A percentile compares a stretch with the other conserved stretches of the same genome.
Evolutionary conservation across 2,329 filamentous ascomycete genomes (phyloP).

Genomic region (Helotiales sp.): DNA sequence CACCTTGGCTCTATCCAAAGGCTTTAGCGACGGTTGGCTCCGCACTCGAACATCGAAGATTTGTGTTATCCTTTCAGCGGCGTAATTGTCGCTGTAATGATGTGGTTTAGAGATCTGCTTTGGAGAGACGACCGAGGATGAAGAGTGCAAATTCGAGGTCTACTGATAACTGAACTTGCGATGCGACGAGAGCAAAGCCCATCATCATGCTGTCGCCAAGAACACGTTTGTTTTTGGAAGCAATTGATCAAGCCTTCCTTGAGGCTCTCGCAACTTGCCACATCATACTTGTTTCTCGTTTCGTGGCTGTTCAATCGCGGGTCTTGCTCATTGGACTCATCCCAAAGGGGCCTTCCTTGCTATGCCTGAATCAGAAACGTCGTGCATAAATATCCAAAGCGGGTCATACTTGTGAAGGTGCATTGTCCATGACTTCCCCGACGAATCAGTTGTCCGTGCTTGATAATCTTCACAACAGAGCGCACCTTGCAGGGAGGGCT

Average conservation of each 20-base stretch:
- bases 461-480: neutral
- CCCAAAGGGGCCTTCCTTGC: neutral
- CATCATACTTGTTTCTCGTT: conserved; percentile 1
- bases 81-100: no score
- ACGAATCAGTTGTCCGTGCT: neutral
- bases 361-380: neutral
- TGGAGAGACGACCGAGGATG: neutral
- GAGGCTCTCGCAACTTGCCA: neutral
- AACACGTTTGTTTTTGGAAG: neutral
- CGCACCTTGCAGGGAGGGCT: neutral
- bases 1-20: neutral
- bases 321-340: neutral
- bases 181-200: neutral
- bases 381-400: neutral
- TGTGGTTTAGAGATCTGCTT: neutral
- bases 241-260: neutral
- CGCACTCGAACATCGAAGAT: no score
- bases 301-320: neutral
- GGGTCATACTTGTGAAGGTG: neutral
- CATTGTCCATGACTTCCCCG: neutral
- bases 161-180: neutral
- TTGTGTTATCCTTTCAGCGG: no score
- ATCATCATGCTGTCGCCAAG: neutral
- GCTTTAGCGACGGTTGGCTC: no score
- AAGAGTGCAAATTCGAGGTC: neutral